phyloP scores from a whole-genome alignment of 768 basidiomycete genomes.

The Sutorius australiensis region DNA sequence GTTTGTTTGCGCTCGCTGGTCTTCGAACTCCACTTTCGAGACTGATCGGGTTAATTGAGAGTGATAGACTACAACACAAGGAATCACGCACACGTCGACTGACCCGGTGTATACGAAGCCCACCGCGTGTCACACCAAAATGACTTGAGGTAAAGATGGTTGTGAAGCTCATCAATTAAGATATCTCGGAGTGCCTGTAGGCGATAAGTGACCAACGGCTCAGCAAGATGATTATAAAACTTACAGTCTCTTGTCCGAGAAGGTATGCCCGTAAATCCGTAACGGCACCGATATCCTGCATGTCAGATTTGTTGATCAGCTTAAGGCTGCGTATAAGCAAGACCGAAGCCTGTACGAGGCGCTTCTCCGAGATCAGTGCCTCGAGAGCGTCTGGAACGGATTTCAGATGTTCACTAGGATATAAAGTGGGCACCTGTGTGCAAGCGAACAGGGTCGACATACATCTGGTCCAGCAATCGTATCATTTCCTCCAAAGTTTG shows the following conservation, averaged over 20 bases:
- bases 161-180: slow-evolving; percentile 91
- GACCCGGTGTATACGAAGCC: slow-evolving; percentile 78
- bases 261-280: slow-evolving; percentile 86
- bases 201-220: slow-evolving; percentile 7
- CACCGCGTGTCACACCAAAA: slow-evolving; percentile 96
- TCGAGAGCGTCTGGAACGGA: slow-evolving; percentile 89
- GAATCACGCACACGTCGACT: slow-evolving; percentile 59
- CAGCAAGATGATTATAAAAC: slow-evolving; percentile 26
- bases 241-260: slow-evolving; percentile 77
- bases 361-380: slow-evolving; percentile 93
- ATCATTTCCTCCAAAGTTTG: slow-evolving; percentile 96
- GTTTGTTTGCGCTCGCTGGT: slow-evolving; percentile 34
- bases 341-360: slow-evolving; percentile 82
- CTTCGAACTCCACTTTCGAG: slow-evolving; percentile 61
- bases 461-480: slow-evolving; percentile 93
- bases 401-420: slow-evolving; percentile 78
- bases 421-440: slow-evolving; percentile 15
- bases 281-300: slow-evolving; percentile 94
- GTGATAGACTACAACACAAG: neutral
- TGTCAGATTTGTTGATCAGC: slow-evolving; percentile 85
- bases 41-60: slow-evolving; percentile 40
- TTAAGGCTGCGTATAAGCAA: slow-evolving; percentile 86
- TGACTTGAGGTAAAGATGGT: slow-evolving; percentile 94
- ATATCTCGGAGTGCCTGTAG: slow-evolving; percentile 85
- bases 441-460: slow-evolving; percentile 27